Percentiles rank a stretch among this genome's conserved stretches.
Conservation (phyloP, 2,329 filamentous ascomycete genomes). For the Colletotrichum cuscutae region DNA sequence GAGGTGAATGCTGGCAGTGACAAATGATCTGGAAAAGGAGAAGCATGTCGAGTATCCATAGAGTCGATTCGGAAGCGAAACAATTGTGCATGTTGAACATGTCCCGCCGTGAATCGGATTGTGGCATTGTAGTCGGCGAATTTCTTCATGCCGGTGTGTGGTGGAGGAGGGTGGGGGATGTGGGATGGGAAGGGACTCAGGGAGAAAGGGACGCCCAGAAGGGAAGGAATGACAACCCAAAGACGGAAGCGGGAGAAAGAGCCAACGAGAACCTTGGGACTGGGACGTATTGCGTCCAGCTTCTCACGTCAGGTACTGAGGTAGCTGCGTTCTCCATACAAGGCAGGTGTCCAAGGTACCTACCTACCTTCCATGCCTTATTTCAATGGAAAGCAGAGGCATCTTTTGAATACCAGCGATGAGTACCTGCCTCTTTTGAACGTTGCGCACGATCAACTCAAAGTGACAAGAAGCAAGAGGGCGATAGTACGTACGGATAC, state of each 20-base stretch:
- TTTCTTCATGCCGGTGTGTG: background rate
- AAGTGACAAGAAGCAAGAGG: background rate
- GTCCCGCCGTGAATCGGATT: constrained; percentile 1
- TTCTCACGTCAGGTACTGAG: background rate
- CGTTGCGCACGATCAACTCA: background rate
- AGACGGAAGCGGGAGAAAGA: background rate
- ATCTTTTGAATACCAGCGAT: background rate
- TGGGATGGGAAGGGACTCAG: background rate
- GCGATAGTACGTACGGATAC: background rate
- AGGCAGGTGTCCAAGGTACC: too few relatives aligned
- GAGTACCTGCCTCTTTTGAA: background rate
- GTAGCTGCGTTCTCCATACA: too few relatives aligned
- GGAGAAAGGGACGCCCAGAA: background rate
- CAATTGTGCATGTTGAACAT: constrained; percentile 5
- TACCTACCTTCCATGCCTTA: background rate
- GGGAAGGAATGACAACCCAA: constrained; percentile 16
- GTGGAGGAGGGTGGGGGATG: background rate
- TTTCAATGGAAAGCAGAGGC: background rate
- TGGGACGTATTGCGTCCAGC: too few relatives aligned
- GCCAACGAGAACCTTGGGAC: background rate
- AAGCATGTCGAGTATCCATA: background rate
- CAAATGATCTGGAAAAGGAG: background rate
- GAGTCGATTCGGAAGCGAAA: background rate
- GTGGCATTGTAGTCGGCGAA: background rate
- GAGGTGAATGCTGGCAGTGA: background rate